phyloP scores from a whole-genome alignment of 345 rosid genomes.

The Camelina laxa region DNA sequence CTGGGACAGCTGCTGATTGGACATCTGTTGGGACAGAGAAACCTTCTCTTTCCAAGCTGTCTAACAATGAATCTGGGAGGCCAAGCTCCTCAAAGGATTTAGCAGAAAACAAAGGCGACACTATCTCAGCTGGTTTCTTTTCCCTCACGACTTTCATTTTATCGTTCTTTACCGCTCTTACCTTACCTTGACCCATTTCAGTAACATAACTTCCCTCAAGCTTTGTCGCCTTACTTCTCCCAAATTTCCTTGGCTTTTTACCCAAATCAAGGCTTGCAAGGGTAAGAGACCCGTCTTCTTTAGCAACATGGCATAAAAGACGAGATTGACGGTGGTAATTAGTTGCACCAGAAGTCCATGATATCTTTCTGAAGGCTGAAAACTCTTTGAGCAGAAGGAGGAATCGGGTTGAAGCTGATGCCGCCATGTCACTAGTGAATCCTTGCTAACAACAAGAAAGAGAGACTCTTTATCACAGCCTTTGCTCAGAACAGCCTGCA shows the following conservation, averaged over 20 bases:
- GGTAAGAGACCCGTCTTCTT: slow-evolving; percentile 58
- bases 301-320: slow-evolving; percentile 50
- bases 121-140: slow-evolving; percentile 54
- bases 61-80: slow-evolving; percentile 64
- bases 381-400: slow-evolving; percentile 66
- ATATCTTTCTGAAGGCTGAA: slow-evolving; percentile 52
- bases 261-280: slow-evolving; percentile 67
- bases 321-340: slow-evolving; percentile 48
- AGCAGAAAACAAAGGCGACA: slow-evolving; percentile 66
- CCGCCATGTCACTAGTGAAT: slow-evolving; percentile 50
- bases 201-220: slow-evolving; percentile 36
- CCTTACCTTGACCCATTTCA: slow-evolving; percentile 49
- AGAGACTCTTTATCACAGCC: slow-evolving; percentile 17
- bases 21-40: slow-evolving; percentile 83
- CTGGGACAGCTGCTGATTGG: slow-evolving; percentile 80
- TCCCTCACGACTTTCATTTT: slow-evolving; percentile 46
- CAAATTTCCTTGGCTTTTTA: slow-evolving; percentile 41
- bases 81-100: slow-evolving; percentile 90
- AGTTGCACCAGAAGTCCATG: slow-evolving; percentile 49
- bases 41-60: slow-evolving; percentile 74
- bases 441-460: slow-evolving; percentile 28
- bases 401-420: slow-evolving; percentile 60
- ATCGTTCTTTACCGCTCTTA: slow-evolving; percentile 45
- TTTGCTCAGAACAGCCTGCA: slow-evolving; percentile 22
- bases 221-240: slow-evolving; percentile 42